Evolutionary conservation across 768 basidiomycete genomes (phyloP).

Genomic region (Lactarius indigo): DNA sequence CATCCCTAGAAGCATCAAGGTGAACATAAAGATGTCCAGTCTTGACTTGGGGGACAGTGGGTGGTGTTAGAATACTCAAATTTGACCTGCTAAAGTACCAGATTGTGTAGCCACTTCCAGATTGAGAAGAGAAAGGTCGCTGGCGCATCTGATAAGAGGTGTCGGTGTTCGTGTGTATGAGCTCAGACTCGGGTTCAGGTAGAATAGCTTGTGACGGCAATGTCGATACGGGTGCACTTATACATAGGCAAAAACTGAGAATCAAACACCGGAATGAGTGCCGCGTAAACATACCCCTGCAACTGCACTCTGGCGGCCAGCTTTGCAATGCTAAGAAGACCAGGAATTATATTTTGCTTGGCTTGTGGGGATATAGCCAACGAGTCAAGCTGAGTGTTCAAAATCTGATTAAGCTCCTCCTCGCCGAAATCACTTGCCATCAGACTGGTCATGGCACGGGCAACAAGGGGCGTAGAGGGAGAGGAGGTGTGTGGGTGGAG

Average conservation of each 20-base stretch:
- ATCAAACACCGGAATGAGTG: too few relatives aligned
- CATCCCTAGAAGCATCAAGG: too few relatives aligned
- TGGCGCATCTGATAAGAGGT: too few relatives aligned
- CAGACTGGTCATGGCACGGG: background rate
- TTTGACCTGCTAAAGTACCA: background rate
- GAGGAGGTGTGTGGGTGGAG: slow-evolving; percentile 6
- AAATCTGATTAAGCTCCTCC: background rate
- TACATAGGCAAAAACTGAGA: background rate
- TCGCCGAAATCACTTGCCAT: background rate
- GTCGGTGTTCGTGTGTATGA: too few relatives aligned
- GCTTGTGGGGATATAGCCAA: slow-evolving; percentile 2
- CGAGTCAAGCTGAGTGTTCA: background rate
- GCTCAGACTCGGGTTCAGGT: too few relatives aligned
- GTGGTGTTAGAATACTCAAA: too few relatives aligned
- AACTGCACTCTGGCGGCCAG: background rate
- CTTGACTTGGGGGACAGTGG: too few relatives aligned
- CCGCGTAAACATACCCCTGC: background rate
- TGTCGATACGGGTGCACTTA: background rate
- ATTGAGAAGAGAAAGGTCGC: background rate
- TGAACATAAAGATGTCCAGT: too few relatives aligned
- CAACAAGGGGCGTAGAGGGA: background rate
- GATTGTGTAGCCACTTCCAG: slow-evolving; percentile 4
- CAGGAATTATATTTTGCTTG: slow-evolving; percentile 1
- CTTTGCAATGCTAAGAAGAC: background rate
- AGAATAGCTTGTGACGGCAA: background rate